Percentiles rank a stretch among this genome's conserved stretches.
Evolutionary conservation across 768 basidiomycete species (phyloP).

Genomic region (Hericium alpestre): DNA sequence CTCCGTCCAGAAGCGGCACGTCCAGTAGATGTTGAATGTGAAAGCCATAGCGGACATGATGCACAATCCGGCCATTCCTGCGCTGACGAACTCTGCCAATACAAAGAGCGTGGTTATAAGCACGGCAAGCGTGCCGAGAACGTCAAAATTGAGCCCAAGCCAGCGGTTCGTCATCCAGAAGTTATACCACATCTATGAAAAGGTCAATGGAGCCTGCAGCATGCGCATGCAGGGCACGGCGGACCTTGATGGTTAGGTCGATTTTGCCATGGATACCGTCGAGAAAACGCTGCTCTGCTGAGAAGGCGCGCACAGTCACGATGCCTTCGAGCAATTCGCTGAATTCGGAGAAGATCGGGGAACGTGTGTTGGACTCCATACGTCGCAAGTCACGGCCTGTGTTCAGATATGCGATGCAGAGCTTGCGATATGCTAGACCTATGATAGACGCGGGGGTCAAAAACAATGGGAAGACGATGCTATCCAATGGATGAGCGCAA

Average conservation of each 20-base stretch:
- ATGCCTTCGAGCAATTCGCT: slow-evolving; percentile 82
- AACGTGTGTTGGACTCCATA: slow-evolving; percentile 83
- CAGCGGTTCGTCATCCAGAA: no score
- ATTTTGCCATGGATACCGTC: slow-evolving; percentile 64
- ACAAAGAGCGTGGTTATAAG: no score
- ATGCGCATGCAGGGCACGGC: neutral
- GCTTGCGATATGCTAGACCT: slow-evolving; percentile 58
- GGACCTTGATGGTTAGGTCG: slow-evolving; percentile 67
- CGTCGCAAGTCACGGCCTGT: slow-evolving; percentile 78
- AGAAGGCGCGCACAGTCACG: slow-evolving; percentile 86
- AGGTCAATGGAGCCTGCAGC: no score
- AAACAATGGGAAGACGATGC: slow-evolving; percentile 74
- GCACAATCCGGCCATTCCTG: no score
- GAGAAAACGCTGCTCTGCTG: slow-evolving; percentile 69
- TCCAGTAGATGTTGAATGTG: no score
- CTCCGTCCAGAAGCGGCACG: no score
- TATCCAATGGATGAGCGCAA: slow-evolving; percentile 10
- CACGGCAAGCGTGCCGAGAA: no score
- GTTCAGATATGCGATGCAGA: slow-evolving; percentile 64
- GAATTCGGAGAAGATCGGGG: slow-evolving; percentile 78
- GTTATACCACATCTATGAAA: no score
- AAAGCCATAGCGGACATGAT: no score
- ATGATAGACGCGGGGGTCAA: slow-evolving; percentile 66
- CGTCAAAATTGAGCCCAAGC: no score
- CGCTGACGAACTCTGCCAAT: no score